Base-by-base conservation (phyloP, 352 stramenopile genomes). In the Phytophthora citricola region DNA sequence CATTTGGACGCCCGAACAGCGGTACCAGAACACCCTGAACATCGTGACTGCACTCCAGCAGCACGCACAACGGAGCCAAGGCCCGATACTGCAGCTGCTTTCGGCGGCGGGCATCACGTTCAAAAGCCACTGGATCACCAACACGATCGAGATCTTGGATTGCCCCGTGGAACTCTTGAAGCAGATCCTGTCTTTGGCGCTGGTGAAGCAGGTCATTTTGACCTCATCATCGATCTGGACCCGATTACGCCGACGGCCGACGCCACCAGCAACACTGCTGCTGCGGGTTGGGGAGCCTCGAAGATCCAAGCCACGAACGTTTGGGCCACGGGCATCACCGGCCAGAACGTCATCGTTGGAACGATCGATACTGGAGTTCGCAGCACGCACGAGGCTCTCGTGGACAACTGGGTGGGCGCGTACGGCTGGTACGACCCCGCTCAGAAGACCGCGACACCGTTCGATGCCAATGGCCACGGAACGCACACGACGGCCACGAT, bases 401-500 rank as follows among this genome's bases (percentile, higher is more conserved):
- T 47, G 4, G 66, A 51, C 43, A 83, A 81, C 52, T 87, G 55
- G 29, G 38, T 75, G 15, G 56, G 63, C 3, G 11, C 52, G 11
- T 79, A 85, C 48, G 73, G 77, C n/a, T 87, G 69, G 73, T 87
- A 79, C 41, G 73, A 87, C 44, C 64, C 79, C 1, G 54, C 38
- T 7, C 48, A 61, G 20, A 64, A 78, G 39, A 69, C 60, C 15
- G 40, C 64, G 8, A 67, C 58, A 1, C 80, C 81, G 4, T 85
- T 55, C 34, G 81, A 89, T 40, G 39, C 45, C 10, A 79, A 70
- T 34, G 76, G 76, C n/a, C 81, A 87, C 36, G 80, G 76, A 26
- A 85, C 80, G 0, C 80, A 89, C 63, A 83, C 71, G 7, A 74
- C 80, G 59, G 80, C 70, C 20, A 83, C 76, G 15, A 87, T 89